Evolutionary conservation across 1,284 basidiomycete species (phyloP).

Genomic region (Cystobasidium slooffiae): DNA sequence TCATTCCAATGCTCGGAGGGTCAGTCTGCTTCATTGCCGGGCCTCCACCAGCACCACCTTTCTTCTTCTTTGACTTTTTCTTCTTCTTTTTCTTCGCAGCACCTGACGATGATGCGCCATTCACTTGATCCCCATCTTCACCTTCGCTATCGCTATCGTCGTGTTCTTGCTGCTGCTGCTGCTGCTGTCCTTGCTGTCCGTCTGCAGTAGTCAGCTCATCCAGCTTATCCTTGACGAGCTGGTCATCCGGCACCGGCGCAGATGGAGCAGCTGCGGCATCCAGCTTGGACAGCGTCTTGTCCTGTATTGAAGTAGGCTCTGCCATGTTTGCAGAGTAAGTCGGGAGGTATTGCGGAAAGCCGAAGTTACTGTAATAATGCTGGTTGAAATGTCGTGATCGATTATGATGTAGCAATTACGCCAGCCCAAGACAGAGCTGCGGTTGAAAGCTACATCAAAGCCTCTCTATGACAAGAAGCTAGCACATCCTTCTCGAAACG

Average conservation of each 20-base stretch:
- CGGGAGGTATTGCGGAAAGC: neutral
- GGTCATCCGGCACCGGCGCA: constrained; percentile 21
- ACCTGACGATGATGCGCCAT: constrained; percentile 47
- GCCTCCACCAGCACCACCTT: constrained; percentile 49
- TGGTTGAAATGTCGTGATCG: neutral
- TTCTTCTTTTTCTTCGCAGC: constrained; percentile 91
- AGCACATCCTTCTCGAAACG: too few relatives aligned
- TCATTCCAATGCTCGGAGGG: constrained; percentile 87
- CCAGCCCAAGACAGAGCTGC: too few relatives aligned
- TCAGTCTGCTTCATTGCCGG: constrained; percentile 69
- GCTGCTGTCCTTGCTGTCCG: constrained; percentile 12
- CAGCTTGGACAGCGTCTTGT: constrained; percentile 1
- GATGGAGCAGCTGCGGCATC: constrained; percentile 24
- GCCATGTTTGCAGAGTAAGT: constrained; percentile 12
- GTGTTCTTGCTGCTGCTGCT: constrained; percentile 46
- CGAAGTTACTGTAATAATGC: neutral
- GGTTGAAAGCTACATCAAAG: too few relatives aligned
- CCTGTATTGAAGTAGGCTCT: constrained; percentile 26
- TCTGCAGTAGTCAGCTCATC: constrained; percentile 1
- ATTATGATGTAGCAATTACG: too few relatives aligned
- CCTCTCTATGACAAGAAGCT: too few relatives aligned
- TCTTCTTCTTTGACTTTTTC: constrained; percentile 73
- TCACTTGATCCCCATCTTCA: constrained; percentile 47
- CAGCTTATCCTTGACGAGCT: constrained; percentile 17
- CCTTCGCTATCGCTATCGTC: constrained; percentile 56